Base-by-base conservation (phyloP, 768 basidiomycete species). In the Rhizopogon rudus region DNA sequence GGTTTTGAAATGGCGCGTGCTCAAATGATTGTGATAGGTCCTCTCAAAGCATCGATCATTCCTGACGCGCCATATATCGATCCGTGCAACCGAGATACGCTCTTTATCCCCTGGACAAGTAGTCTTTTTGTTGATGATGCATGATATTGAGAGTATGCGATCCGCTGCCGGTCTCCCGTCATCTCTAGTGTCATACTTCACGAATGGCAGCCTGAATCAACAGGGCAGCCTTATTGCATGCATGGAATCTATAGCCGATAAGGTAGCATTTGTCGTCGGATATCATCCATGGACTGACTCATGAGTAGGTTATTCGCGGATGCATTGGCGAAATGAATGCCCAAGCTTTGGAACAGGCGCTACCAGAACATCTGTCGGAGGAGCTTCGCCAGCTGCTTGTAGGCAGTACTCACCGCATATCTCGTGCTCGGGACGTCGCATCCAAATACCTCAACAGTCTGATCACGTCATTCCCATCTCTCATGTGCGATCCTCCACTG, bases 401-500 rank as follows among this genome's bases (percentile, higher is more conserved):
- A 14, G 76, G 78, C 41, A 88, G 89, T 70, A 92, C 91, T 3
- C 91, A 95, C 70, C 83, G 92, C 29, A 82, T 91, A 55, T 76
- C 81, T 33, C 91, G 89, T 66, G 89, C 88, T 50, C 80, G 96
- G 35, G 87, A 89, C 35, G 77, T 93, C 31, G 91, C 95, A 1
- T 79, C 86, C 41, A 87, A 83, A 69, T 97, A 90, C 65, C 78
- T 98, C 28, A 83, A 93, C 70, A 81, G 85, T 40, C 75, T 98
- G 40, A 86, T 98, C 60, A 87, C 85, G 7, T 91, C 89, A 1
- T 98, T 98, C 71, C 94, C 97, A 2, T 93, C 94, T 13, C 75
- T 99, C 49, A 89, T 97, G 83, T 98, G 96, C 70, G 88, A 95
- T 63, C 82, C 87, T 3, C 78, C 85, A 9, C 79, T 98, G 12